Evolutionary conservation across 116 monocot species (phyloP).

Genomic region (Dioscorea cayenensis): DNA sequence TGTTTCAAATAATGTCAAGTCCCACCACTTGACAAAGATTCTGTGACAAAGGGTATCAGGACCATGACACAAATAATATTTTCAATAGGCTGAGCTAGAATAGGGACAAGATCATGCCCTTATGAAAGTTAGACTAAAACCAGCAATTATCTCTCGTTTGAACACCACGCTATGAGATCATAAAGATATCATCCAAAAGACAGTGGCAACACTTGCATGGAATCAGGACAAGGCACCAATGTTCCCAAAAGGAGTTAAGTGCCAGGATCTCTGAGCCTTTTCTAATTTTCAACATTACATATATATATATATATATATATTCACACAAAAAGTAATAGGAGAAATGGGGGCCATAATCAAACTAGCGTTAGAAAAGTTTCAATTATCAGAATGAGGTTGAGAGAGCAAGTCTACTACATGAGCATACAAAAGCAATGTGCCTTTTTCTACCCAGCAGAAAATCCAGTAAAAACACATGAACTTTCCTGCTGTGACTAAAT

Average conservation of each 20-base stretch:
- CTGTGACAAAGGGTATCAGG: too few relatives aligned
- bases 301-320: too few relatives aligned
- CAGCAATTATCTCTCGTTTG: too few relatives aligned
- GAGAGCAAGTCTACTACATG: background rate
- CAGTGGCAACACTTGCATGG: background rate
- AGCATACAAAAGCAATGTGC: background rate
- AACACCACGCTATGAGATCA: too few relatives aligned
- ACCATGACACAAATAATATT: too few relatives aligned
- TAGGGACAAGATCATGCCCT: too few relatives aligned
- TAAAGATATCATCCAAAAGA: background rate
- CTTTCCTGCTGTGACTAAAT: background rate
- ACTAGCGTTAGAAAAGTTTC: too few relatives aligned
- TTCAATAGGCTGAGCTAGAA: too few relatives aligned
- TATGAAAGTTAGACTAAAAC: too few relatives aligned
- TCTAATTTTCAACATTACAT: background rate
- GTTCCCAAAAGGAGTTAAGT: background rate
- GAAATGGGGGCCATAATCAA: too few relatives aligned
- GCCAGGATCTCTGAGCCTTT: constrained; percentile 1
- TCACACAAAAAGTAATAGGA: background rate
- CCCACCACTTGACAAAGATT: too few relatives aligned
- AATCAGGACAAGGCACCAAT: background rate
- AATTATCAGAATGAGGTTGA: background rate
- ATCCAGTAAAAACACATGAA: background rate
- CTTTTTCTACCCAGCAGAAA: background rate
- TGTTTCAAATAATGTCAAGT: too few relatives aligned